Conservation (phyloP, 495 filamentous ascomycete species). For the Penicillium cinerascens region DNA sequence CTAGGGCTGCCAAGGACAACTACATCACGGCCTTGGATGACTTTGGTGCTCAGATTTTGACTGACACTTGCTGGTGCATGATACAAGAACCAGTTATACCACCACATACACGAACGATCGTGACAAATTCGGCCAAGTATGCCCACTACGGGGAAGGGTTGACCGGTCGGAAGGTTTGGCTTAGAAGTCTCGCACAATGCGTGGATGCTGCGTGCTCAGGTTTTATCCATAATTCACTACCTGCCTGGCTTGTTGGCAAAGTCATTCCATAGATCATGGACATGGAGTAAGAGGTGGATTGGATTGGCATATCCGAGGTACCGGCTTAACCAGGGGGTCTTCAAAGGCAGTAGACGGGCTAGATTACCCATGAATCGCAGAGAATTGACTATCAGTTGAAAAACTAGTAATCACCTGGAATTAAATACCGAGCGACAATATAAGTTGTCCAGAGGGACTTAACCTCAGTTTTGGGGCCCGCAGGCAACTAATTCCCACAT, state of each 20-base stretch:
- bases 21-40: slow-evolving; percentile 10
- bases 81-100: slow-evolving; percentile 24
- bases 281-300: neutral
- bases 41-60: slow-evolving; percentile 25
- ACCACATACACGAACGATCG: slow-evolving; percentile 4
- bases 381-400: neutral
- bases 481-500: too few species aligned
- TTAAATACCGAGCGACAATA: neutral
- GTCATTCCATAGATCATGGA: neutral
- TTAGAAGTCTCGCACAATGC: slow-evolving; percentile 21
- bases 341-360: neutral
- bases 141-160: slow-evolving; percentile 26
- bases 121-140: slow-evolving; percentile 33
- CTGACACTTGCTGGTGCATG: slow-evolving; percentile 35
- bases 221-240: neutral
- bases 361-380: neutral
- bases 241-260: neutral
- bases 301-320: neutral
- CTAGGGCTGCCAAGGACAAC: slow-evolving; percentile 8
- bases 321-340: neutral
- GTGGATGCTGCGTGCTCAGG: slow-evolving; percentile 14
- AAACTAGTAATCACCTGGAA: neutral
- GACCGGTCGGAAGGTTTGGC: slow-evolving; percentile 13
- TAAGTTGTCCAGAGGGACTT: neutral
- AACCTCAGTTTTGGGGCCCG: too few species aligned